Evolutionary conservation across 495 filamentous ascomycete species (phyloP).

Genomic region (Neurospora discreta): DNA sequence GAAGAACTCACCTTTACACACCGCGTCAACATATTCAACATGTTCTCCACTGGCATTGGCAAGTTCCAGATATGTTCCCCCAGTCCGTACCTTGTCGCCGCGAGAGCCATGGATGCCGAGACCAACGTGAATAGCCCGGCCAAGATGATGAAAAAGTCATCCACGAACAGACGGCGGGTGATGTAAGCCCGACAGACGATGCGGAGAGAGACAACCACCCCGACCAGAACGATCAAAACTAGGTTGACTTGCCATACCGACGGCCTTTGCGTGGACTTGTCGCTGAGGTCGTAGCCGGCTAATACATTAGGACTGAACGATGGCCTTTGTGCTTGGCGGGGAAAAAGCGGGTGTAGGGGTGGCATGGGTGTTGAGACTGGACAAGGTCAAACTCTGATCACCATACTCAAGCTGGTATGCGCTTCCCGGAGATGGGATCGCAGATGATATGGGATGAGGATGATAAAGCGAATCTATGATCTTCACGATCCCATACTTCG

Average conservation of each 20-base stretch:
- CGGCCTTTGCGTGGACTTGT: conserved; percentile 6
- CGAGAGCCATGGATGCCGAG: conserved; percentile 8
- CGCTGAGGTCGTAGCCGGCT: conserved; percentile 8
- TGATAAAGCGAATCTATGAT: not conserved
- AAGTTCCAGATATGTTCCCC: conserved; percentile 23
- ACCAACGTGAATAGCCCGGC: conserved; percentile 15
- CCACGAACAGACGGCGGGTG: conserved; percentile 10
- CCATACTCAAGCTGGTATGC: not conserved
- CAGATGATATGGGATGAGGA: not conserved
- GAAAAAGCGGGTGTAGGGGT: not conserved
- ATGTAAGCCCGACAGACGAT: conserved; percentile 9
- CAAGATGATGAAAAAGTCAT: conserved; percentile 17
- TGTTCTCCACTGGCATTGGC: conserved; percentile 2
- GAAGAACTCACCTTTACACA: conserved; percentile 9
- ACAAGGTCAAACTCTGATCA: not conserved
- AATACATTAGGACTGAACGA: not conserved
- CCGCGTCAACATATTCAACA: conserved; percentile 4
- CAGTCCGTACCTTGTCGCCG: conserved; percentile 14
- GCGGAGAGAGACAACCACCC: conserved; percentile 7
- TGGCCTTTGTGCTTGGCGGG: not conserved
- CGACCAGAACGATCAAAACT: conserved; percentile 10
- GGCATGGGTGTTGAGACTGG: not conserved
- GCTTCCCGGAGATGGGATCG: not conserved
- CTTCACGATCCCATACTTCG: not conserved
- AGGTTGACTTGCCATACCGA: conserved; percentile 14